phyloP scores from a whole-genome alignment of 2,329 filamentous ascomycete species.

The Sclerotiophoma versabilis region DNA sequence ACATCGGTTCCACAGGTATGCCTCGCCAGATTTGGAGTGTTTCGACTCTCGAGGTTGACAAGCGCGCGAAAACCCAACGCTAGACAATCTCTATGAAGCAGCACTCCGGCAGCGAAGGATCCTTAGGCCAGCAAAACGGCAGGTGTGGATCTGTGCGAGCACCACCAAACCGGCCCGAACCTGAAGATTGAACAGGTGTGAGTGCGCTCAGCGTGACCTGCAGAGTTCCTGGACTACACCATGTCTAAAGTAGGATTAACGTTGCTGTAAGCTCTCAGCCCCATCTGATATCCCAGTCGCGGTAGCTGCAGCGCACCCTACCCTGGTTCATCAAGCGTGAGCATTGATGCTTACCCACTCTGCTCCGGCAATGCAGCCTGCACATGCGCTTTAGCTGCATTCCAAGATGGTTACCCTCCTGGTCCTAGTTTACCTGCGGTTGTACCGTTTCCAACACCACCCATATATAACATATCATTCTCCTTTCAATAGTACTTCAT shows the following conservation, averaged over 20 bases:
- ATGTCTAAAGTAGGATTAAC: slow-evolving; percentile 32
- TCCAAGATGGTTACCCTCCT: slow-evolving; percentile 32
- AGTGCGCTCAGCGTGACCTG: slow-evolving; percentile 33
- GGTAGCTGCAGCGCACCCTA: slow-evolving; percentile 40
- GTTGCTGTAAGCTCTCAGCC: slow-evolving; percentile 47
- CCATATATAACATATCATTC: slow-evolving; percentile 43
- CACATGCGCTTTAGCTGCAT: slow-evolving; percentile 28
- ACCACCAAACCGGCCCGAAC: slow-evolving; percentile 24
- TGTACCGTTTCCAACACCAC: slow-evolving; percentile 23
- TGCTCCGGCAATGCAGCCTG: slow-evolving; percentile 35
- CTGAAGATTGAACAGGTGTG: slow-evolving; percentile 21
- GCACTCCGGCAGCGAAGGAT: slow-evolving; percentile 5
- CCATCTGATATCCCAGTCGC: slow-evolving; percentile 37
- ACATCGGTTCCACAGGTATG: slow-evolving; percentile 15
- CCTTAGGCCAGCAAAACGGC: neutral
- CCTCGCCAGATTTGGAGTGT: slow-evolving; percentile 19
- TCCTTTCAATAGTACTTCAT: slow-evolving; percentile 24
- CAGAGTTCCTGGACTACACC: slow-evolving; percentile 29
- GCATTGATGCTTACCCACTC: slow-evolving; percentile 38
- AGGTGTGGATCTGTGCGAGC: slow-evolving; percentile 3
- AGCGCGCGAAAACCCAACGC: slow-evolving; percentile 3
- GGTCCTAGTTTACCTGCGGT: slow-evolving; percentile 25
- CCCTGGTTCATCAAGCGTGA: slow-evolving; percentile 39
- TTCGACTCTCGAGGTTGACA: slow-evolving; percentile 10
- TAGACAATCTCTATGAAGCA: slow-evolving; percentile 1